Conservation (phyloP, 139 green algal species). For the Parachlorella kessleri region DNA sequence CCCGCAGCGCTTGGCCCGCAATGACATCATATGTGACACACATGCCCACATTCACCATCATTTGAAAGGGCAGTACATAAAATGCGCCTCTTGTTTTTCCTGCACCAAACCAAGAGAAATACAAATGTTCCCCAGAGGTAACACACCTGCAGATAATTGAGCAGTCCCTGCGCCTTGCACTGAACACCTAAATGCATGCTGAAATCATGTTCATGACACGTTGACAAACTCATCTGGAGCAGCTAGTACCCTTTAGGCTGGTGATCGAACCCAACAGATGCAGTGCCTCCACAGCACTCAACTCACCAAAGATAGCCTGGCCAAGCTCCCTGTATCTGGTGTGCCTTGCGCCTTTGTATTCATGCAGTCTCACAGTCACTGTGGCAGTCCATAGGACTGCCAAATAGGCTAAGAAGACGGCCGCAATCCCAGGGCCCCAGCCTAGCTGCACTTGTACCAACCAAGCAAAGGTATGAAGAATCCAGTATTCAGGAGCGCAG, state of each 20-base stretch:
- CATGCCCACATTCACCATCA: slow-evolving; percentile 18
- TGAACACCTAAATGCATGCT: background rate
- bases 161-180: no score
- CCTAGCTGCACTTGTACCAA: no score
- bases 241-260: no score
- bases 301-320: slow-evolving; percentile 5
- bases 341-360: slow-evolving; percentile 9
- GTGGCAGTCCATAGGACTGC: slow-evolving; percentile 11
- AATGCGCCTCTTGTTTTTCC: background rate
- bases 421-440: slow-evolving; percentile 1
- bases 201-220: background rate
- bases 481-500: no score
- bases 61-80: slow-evolving; percentile 1
- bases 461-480: no score
- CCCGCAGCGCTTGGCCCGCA: slow-evolving; percentile 11
- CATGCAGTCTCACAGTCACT: slow-evolving; percentile 2
- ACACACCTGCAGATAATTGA: background rate
- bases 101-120: background rate
- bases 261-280: background rate
- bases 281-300: background rate
- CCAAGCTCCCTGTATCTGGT: slow-evolving; percentile 7
- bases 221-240: background rate
- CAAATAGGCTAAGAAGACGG: background rate
- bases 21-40: slow-evolving; percentile 10
- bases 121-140: background rate